Base-by-base conservation (phyloP, 805 yeast species). In the Wickerhamiella vanderwaltii region DNA sequence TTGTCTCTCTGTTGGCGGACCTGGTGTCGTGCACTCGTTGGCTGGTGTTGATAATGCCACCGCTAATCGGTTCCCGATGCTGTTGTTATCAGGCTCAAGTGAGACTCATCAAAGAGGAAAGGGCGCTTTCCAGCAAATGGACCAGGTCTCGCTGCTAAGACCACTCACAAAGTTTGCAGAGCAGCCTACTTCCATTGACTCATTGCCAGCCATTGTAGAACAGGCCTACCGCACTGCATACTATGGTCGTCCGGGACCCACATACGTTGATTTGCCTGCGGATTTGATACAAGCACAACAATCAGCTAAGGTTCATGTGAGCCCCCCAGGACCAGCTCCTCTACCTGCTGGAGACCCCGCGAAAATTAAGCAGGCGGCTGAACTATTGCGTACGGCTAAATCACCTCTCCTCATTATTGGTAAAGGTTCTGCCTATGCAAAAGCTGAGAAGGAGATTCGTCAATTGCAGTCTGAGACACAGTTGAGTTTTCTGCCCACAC, bases 71-170 rank as follows among this genome's bases (percentile, higher is more conserved):
- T 76, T 80, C 71, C 87, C 87, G 3, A 55, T 79, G 39, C 46
- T 79, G 43, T 71, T 79, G 12, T 60, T 79, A 17, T 81, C 85
- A 0, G 86, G 86, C 1, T 72, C 79, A 4, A 56, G 70, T 4
- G 69, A 73, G 35, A 57, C 69, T 9, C 62, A 58, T 41, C 73
- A 70, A 40, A 57, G 63, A 6, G 59, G 70, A 35, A 68, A 67
- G 50, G 85, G 85, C 4, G 84, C 77, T 0, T 79, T 79, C 55
- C 86, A 79, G 58, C 85, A 79, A 51, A 53, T 78, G 42, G 82
- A 79, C 54, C 86, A 79, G 54, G 66, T 77, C 1, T 60, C 73
- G 13, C 56, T 70, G 22, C 54, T 77, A 47, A 44, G 59, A 1
- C 64, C 66, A 0, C 67, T 72, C 53, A 60, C 75, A 13, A 78